Evolutionary conservation across 1,284 basidiomycete genomes (phyloP), one percentile per base, ranked within the genome.

Genomic region (Entoloma clypeatum): DNA sequence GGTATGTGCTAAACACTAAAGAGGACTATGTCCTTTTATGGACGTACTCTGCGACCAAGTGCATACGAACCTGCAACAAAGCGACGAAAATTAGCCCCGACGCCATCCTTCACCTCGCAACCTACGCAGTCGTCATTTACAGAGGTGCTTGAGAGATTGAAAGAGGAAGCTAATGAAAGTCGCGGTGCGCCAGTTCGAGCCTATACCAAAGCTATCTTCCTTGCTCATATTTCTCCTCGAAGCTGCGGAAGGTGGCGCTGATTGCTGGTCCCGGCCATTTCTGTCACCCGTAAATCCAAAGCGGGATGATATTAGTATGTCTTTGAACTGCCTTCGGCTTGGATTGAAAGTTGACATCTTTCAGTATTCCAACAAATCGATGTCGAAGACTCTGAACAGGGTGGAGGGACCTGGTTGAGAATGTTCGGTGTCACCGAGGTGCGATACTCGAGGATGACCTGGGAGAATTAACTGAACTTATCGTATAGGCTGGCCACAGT

Each of bases 311-410:
- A 81, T 95, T 43, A 55, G 77, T 77, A 19, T 31, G 71, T 42
- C 24, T 9, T 22, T 7, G 25, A 25, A 7, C 8, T 30, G 6
- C 32, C 6, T 26, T 2, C 25, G n/a, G 19, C 23, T 3, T 31
- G 4, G 9, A n/a, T 3, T 10, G 5, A 19, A 19, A 23, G n/a
- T 34, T 31, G n/a, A 44, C 38, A 23, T 26, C 30, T 3, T n/a
- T 19, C 44, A 89, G 86, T 86, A 11, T 96, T 97, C 54, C 93
- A 97, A 60, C 94, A 97, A 61, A 93, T 93, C 44, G 94, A 97
- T 49, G 74, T 97, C 7, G 89, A 94, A 50, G 82, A 89, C 45
- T 69, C 80, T 2, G 81, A 86, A 45, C 53, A 54, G 5, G 69
- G 70, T 17, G 67, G 63, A 22, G 58, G 57, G n/a, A 50, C 58